phyloP scores from a whole-genome alignment of 129 eudicot genomes.

The Flaveria bidentis region DNA sequence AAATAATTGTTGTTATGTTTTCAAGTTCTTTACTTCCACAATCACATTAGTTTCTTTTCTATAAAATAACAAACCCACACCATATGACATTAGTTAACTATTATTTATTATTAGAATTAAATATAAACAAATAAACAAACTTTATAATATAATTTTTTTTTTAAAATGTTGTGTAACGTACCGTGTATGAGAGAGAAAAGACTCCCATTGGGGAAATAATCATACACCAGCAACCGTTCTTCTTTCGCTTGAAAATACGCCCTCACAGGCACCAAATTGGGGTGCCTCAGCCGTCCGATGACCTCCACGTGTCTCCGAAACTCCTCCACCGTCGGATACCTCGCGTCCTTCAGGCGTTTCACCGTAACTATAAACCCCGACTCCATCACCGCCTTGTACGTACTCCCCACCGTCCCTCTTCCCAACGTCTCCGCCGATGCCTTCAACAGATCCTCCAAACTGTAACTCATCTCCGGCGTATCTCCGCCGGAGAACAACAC shows the following conservation, averaged over 20 bases:
- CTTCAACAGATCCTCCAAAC: conserved; percentile 75
- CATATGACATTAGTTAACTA: too few relatives aligned
- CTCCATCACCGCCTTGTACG: conserved; percentile 97
- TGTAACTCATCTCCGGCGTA: conserved; percentile 65
- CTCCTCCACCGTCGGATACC: conserved; percentile 80
- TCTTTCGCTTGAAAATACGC: conserved; percentile 96
- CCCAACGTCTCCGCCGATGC: conserved; percentile 99
- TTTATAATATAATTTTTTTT: too few relatives aligned
- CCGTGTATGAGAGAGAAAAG: conserved; percentile 95
- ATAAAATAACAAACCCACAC: too few relatives aligned
- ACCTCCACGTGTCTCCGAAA: conserved; percentile 77
- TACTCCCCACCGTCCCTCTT: conserved; percentile 86
- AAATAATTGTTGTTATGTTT: too few relatives aligned
- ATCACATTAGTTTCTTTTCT: too few relatives aligned
- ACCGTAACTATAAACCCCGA: conserved; percentile 89
- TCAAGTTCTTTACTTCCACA: too few relatives aligned
- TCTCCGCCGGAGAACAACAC: conserved; percentile 74
- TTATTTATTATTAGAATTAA: too few relatives aligned
- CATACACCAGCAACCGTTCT: conserved; percentile 84
- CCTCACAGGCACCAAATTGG: conserved; percentile 72
- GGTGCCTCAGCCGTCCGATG: conserved; percentile 73
- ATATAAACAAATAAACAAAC: too few relatives aligned
- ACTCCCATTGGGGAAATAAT: conserved; percentile 97
- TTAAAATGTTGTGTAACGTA: conserved; percentile 25
- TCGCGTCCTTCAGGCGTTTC: conserved; percentile 80